Evolutionary conservation across 768 basidiomycete species (phyloP).

Genomic region (Trichaptum fuscoviolaceum): DNA sequence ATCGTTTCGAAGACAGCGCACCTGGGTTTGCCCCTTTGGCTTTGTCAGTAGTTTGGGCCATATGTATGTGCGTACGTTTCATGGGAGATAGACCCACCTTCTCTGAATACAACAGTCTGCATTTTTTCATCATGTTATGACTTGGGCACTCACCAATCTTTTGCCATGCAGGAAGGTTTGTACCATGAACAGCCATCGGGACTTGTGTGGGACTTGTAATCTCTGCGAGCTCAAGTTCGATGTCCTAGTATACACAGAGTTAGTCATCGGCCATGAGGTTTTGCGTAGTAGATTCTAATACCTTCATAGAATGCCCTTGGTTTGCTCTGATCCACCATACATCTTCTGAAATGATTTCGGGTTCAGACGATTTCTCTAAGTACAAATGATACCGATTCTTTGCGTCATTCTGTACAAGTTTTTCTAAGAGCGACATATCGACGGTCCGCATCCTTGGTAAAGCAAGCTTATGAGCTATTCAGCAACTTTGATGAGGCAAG

Average conservation of each 20-base stretch:
- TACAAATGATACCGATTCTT: slow-evolving; percentile 63
- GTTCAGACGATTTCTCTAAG: slow-evolving; percentile 36
- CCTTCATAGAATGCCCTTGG: slow-evolving; percentile 86
- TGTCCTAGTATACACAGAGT: slow-evolving; percentile 37
- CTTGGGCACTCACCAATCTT: slow-evolving; percentile 48
- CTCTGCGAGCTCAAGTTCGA: slow-evolving; percentile 62
- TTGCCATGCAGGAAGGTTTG: slow-evolving; percentile 63
- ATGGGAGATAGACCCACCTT: slow-evolving; percentile 74
- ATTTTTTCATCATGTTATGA: neutral
- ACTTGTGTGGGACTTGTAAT: slow-evolving; percentile 57
- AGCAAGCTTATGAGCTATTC: slow-evolving; percentile 46
- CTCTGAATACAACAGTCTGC: slow-evolving; percentile 34
- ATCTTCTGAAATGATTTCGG: slow-evolving; percentile 23
- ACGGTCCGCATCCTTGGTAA: slow-evolving; percentile 63
- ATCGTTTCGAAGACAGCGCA: slow-evolving; percentile 26
- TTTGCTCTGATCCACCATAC: slow-evolving; percentile 89
- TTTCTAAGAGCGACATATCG: slow-evolving; percentile 47
- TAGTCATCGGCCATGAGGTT: neutral
- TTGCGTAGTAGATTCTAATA: slow-evolving; percentile 22
- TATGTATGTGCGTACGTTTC: slow-evolving; percentile 88
- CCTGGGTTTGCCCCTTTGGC: slow-evolving; percentile 72
- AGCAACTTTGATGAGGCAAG: slow-evolving; percentile 13
- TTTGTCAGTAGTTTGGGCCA: slow-evolving; percentile 67
- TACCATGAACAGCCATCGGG: slow-evolving; percentile 82
- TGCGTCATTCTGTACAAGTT: slow-evolving; percentile 59